These are phyloP conservation scores for Ottelia alismoides DNA, from an alignment of 106 monocot species.

Conservation along the genomic window DNA sequence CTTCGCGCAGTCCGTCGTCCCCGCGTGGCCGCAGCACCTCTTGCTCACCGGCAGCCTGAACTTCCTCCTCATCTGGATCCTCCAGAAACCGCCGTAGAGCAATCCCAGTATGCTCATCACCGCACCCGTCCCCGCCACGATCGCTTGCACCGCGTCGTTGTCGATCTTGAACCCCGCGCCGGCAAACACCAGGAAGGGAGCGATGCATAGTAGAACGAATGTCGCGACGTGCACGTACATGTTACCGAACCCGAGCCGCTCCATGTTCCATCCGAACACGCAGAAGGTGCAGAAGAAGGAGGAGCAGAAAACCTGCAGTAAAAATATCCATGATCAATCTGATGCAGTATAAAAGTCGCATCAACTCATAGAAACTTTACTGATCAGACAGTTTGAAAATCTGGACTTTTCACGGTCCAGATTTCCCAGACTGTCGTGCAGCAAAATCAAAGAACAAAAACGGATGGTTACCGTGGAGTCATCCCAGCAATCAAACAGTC, in stretches of 20 bases:
- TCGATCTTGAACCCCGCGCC: slow-evolving; percentile 3
- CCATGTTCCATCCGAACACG: slow-evolving; percentile 23
- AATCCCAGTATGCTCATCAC: slow-evolving; percentile 11
- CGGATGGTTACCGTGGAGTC: slow-evolving; percentile 5
- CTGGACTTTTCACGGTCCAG: too few relatives aligned
- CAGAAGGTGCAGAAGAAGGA: slow-evolving; percentile 25
- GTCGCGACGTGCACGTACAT: slow-evolving; percentile 21
- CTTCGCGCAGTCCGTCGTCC: not conserved
- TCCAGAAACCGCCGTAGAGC: slow-evolving; percentile 18
- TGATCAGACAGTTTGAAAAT: too few relatives aligned
- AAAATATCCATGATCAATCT: too few relatives aligned
- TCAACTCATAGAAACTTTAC: too few relatives aligned
- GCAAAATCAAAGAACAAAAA: too few relatives aligned
- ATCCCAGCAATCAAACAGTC: slow-evolving; percentile 11
- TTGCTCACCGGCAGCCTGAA: slow-evolving; percentile 6
- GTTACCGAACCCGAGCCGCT: slow-evolving; percentile 19
- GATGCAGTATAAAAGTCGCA: too few relatives aligned
- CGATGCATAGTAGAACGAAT: slow-evolving; percentile 10
- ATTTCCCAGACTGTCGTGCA: too few relatives aligned
- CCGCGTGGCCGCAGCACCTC: slow-evolving; percentile 5
- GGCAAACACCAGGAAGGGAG: slow-evolving; percentile 10
- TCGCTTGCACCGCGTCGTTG: not conserved
- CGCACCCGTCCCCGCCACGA: not conserved
- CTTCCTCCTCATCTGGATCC: slow-evolving; percentile 13
- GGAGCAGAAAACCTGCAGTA: too few relatives aligned